Evolutionary conservation across 2,329 filamentous ascomycete genomes (phyloP), one percentile per base, ranked within the genome.

Genomic region (Fusarium nanum): DNA sequence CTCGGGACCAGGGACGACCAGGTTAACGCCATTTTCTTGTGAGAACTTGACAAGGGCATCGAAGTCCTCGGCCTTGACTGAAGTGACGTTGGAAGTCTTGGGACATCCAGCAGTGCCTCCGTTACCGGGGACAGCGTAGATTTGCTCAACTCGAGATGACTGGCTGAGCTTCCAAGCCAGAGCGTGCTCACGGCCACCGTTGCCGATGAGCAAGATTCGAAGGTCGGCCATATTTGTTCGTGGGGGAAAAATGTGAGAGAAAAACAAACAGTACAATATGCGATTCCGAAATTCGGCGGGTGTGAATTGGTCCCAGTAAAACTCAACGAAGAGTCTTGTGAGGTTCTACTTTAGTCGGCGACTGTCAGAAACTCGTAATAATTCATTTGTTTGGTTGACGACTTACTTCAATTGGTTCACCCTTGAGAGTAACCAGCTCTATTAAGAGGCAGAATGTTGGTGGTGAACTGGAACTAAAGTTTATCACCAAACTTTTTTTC

Each of bases 131-230:
- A 89, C 87, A 45, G 83, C 87, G 73, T 87, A 84, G 78, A 98
- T 95, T 74, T 89, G 87, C 75, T 93, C 89, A 66, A 97, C 93
- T 47, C 87, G 86, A 44, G 90, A 85, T 18, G 94, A 97, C 80
- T 97, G 92, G 77, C 91, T 89, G 68, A 98, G 85, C 83, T 97
- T 98, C 94, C 94, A 98, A 44, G 94, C 94, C 68, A 98, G 87
- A 48, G 94, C 93, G 82, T 98, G 94, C 83, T 99, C 96, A 76
- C 96, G 91, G 75, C 95, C 96, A 73, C 96, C 96, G 78, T 95
- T 97, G 76, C 96, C 95, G 72, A 98, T 90, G 69, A 98, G 89
- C 69, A 98, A 90, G 73, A 98, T 86, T 73, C 90, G 88, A 69
- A 93, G 85, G 59, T 78, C 74, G 30, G 78, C 71, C 77, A 80